Evolutionary conservation across 371 early-diverging fungal species (phyloP).

Genomic region (Apophysomyces variabilis): DNA sequence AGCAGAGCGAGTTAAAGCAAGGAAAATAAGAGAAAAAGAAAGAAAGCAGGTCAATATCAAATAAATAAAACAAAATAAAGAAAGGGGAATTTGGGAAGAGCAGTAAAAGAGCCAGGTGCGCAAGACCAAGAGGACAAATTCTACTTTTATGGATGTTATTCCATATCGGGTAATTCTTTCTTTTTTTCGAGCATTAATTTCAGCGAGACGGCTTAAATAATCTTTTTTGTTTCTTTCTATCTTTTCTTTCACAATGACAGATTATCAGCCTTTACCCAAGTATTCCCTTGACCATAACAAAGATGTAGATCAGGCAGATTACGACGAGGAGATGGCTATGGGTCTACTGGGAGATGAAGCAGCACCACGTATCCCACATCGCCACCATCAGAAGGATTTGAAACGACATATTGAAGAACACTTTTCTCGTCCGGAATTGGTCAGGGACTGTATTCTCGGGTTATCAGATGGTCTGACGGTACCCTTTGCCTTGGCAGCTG

Average conservation of each 20-base stretch:
- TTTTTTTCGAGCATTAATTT: background rate
- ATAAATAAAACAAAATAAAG: background rate
- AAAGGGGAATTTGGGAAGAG: background rate
- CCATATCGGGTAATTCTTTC: slow-evolving; percentile 6
- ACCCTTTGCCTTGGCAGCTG: slow-evolving; percentile 80
- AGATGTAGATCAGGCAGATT: background rate
- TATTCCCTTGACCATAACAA: background rate
- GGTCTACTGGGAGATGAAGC: slow-evolving; percentile 1
- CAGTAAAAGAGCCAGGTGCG: background rate
- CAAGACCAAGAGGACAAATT: background rate
- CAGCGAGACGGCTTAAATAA: background rate
- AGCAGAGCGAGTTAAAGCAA: no score
- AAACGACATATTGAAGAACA: slow-evolving; percentile 65
- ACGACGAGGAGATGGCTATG: slow-evolving; percentile 1
- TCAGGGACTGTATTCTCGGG: slow-evolving; percentile 70
- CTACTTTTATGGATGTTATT: background rate
- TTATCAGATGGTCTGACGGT: slow-evolving; percentile 78
- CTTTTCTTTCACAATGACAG: background rate
- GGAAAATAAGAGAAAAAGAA: background rate
- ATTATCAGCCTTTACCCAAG: background rate
- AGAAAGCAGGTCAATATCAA: background rate
- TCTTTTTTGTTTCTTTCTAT: background rate
- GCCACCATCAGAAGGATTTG: slow-evolving; percentile 28
- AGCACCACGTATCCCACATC: slow-evolving; percentile 39
- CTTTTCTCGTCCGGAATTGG: slow-evolving; percentile 66